Evolutionary conservation across 108 stramenopile genomes (phyloP), one percentile per base, ranked within the genome.

Genomic region (Nannochloropsis oceanica): DNA sequence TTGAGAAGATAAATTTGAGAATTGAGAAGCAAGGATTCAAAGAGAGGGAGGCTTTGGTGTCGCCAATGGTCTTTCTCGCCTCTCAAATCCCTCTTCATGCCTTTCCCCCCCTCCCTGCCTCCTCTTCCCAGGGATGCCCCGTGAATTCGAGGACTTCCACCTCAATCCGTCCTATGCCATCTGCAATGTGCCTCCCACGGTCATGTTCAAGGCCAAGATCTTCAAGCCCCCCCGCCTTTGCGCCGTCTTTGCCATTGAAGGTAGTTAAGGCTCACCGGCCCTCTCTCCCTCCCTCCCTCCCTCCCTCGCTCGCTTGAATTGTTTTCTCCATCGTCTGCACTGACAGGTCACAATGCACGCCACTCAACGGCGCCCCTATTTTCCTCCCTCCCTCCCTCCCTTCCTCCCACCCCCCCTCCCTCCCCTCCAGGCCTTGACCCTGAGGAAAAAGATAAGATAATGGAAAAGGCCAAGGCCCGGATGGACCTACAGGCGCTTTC

Each of bases 161-260:
- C 43, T 43, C 20, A 24, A 11, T 43, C 59, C 34, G 1, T 81
- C 85, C 79, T 88, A 82, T 59, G 87, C 46, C 34, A 88, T 88
- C 80, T 84, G 81, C 43, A 88, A 88, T 80, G 81, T 88, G 12
- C 87, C 87, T 14, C 87, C 87, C 18, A 81, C 84, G 44, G 84
- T 88, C 43, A 88, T 88, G 87, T 88, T 88, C 44, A 88, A 88
- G 79, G 87, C 87, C 46, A 88, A 88, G 81, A 85, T 88, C 42
- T 88, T 88, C 87, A 88, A 88, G 73, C 87, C 87, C 14, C 80
- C 84, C 25, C 81, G 87, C 0, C 43, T 88, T 81, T 88, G 87
- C 34, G 87, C 87, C 42, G 87, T 88, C 0, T 88, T 85, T 84
- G 20, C 25, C 25, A 43, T 88, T 42, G 82, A 22, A 8, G 87